Evolutionary conservation across 1,284 basidiomycete genomes (phyloP).

Genomic region (Sporisorium iseilematis-ciliati): DNA sequence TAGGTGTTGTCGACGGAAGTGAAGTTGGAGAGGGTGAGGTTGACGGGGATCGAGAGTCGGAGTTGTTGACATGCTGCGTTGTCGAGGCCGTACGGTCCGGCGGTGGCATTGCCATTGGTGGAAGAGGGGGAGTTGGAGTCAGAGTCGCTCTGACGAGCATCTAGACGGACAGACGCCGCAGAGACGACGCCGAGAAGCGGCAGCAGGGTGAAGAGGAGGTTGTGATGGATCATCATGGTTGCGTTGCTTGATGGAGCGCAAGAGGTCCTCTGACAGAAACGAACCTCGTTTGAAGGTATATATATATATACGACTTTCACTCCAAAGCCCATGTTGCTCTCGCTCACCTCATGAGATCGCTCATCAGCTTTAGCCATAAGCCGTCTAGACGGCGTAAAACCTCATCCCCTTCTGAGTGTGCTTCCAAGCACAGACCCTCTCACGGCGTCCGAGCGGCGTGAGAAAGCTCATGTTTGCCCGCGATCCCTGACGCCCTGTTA

Average conservation of each 20-base stretch:
- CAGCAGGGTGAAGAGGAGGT: conserved; percentile 15
- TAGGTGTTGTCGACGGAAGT: conserved; percentile 43
- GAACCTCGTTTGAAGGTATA: not conserved
- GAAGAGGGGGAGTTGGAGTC: not conserved
- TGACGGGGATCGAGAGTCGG: conserved; percentile 28
- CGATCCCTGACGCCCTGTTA: too few relatives aligned
- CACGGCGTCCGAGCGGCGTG: too few relatives aligned
- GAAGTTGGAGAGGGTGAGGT: conserved; percentile 37
- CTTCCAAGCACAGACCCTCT: too few relatives aligned
- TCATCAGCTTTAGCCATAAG: too few relatives aligned
- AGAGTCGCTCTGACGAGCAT: conserved; percentile 5
- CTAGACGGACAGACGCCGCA: conserved; percentile 27
- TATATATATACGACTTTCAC: not conserved
- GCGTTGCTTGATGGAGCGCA: too few relatives aligned
- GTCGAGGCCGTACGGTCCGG: conserved; percentile 46
- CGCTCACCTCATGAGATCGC: too few relatives aligned
- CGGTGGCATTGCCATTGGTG: conserved; percentile 1
- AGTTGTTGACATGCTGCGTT: conserved; percentile 41
- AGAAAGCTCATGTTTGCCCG: too few relatives aligned
- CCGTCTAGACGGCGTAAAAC: too few relatives aligned
- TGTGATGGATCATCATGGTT: conserved; percentile 16
- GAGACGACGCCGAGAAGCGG: conserved; percentile 16
- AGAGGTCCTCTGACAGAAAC: too few relatives aligned
- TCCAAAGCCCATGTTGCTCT: not conserved
- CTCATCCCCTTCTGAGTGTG: too few relatives aligned